Evolutionary conservation across 2,329 filamentous ascomycete species (phyloP), one percentile per base, ranked within the genome.

Genomic region (Botryotinia calthae): DNA sequence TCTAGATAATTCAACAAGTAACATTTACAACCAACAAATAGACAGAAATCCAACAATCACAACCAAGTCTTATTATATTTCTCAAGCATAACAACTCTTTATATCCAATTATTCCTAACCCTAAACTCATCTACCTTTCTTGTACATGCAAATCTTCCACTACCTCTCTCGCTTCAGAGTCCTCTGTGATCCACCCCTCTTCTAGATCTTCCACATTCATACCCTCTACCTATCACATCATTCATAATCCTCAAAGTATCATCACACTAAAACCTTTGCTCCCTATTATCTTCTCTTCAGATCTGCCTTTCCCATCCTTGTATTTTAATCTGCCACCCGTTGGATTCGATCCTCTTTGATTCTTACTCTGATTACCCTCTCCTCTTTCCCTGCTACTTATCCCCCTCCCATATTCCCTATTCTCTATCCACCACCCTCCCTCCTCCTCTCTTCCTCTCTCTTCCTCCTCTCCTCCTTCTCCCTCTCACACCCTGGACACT

Each of bases 291-390:
- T 4, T 7, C 31, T 25, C 18, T 4, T 59, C 56, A 14, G 4
- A 14, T 14, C 2, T 20, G 20, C 4, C 0, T 59, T 34, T 14
- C 20, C 20, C 20, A 4, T 28, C 2, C 12, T 28, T 2, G 6
- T 31, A 7, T 34, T 22, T 22, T 34, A 25, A 59, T 59, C 22
- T 9, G 51, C 10, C 1, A n/a, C 37, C 25, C 28, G 0, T 18
- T 12, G 1, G 5, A 2, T 28, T 7, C 16, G 18, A 22, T 42
- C 9, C 18, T 46, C 18, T 28, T 14, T 7, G 10, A 5, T 64
- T 20, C 3, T 2, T 2, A 2, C 3, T 5, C 37, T 1, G 12
- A 44, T 2, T 20, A 3, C 7, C 37, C 12, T 34, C 7, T 34
- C 25, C 2, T 14, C 14, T 42, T 2, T 28, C 14, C 22, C 8